These are phyloP conservation scores for Fagopyrum homotropicum DNA, from an alignment of 148 eudicot genomes.

Conservation along the genomic window DNA sequence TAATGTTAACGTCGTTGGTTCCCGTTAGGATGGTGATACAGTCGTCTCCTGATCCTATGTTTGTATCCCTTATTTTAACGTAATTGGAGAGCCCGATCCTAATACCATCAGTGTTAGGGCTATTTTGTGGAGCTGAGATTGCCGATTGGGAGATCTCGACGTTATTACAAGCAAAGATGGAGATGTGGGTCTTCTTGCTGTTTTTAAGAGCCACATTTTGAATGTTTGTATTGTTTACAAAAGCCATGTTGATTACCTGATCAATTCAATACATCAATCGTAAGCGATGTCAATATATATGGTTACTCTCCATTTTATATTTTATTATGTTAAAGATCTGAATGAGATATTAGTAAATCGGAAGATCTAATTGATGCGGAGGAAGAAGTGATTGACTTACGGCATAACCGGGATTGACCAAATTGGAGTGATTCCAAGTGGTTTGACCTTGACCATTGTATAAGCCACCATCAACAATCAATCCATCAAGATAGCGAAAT, in stretches of 20 bases:
- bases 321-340: no score
- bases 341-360: no score
- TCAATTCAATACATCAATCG: no score
- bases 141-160: slow-evolving; percentile 17
- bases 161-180: slow-evolving; percentile 41
- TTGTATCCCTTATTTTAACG: slow-evolving; percentile 6
- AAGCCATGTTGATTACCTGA: slow-evolving; percentile 47
- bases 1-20: slow-evolving; percentile 13
- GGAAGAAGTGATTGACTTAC: slow-evolving; percentile 23
- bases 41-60: slow-evolving; percentile 30
- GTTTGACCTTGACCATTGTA: slow-evolving; percentile 41
- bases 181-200: slow-evolving; percentile 55
- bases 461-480: slow-evolving; percentile 39
- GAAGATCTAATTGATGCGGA: no score
- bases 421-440: slow-evolving; percentile 28
- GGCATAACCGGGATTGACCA: slow-evolving; percentile 17
- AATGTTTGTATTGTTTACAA: slow-evolving; percentile 39
- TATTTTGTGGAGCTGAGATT: slow-evolving; percentile 27
- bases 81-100: slow-evolving; percentile 14
- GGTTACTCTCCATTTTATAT: no score
- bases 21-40: slow-evolving; percentile 25
- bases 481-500: slow-evolving; percentile 26
- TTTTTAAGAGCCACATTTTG: slow-evolving; percentile 33
- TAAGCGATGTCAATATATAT: not conserved
- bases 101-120: slow-evolving; percentile 35